Conservation (phyloP, 1,139 yeast genomes). For the Suhomyces maxii region DNA sequence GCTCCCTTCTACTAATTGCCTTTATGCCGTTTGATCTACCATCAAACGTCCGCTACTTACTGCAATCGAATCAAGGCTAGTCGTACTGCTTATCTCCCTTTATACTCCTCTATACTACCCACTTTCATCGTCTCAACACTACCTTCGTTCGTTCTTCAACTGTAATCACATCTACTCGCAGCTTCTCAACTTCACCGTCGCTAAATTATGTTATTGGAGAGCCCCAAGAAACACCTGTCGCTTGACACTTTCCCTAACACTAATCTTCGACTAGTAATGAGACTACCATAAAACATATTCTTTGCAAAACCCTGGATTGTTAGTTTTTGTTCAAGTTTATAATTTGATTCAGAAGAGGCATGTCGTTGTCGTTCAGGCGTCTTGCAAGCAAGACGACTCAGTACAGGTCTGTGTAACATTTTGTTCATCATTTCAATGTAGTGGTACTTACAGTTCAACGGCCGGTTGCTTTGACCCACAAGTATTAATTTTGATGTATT, state of each 20-base stretch:
- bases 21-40: too few species aligned
- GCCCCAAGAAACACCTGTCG: neutral
- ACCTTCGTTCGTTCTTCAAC: too few species aligned
- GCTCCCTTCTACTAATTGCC: too few species aligned
- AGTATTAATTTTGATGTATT: neutral
- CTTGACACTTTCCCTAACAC: neutral
- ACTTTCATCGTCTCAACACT: too few species aligned
- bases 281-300: too few species aligned
- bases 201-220: neutral
- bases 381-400: constrained; percentile 23
- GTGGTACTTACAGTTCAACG: neutral
- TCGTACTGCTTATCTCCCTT: too few species aligned
- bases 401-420: constrained; percentile 47
- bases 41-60: too few species aligned
- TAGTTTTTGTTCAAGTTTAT: constrained; percentile 1
- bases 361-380: constrained; percentile 21
- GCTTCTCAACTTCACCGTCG: too few species aligned
- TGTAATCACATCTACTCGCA: too few species aligned
- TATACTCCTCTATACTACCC: too few species aligned
- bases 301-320: neutral
- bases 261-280: neutral
- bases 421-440: constrained; percentile 30
- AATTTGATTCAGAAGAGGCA: constrained; percentile 27
- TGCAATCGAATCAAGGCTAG: too few species aligned
- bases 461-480: neutral